Percentiles rank a stretch among this genome's conserved stretches.
phyloP scores from a whole-genome alignment of 148 eudicot genomes.

The Camellia sinensis region DNA sequence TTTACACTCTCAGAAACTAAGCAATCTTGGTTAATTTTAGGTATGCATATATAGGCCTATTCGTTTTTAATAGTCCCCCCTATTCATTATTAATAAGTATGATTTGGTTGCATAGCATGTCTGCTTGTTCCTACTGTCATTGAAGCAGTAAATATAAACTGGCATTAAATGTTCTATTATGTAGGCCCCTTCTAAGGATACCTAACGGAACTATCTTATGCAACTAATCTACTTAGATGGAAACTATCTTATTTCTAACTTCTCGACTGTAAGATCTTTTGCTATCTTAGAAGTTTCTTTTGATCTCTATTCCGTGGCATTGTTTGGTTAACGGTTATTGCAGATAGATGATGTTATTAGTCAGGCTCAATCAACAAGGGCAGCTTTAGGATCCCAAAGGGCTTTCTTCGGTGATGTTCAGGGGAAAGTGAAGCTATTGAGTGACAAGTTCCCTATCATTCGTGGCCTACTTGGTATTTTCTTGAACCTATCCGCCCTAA shows the following conservation, averaged over 20 bases:
- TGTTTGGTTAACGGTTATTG: slow-evolving; percentile 11
- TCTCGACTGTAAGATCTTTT: neutral
- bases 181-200: neutral
- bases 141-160: no score
- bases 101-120: no score
- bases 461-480: slow-evolving; percentile 82
- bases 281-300: neutral
- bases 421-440: slow-evolving; percentile 80
- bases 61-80: neutral
- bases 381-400: slow-evolving; percentile 83
- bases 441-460: slow-evolving; percentile 90
- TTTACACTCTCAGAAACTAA: no score
- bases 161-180: no score
- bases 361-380: slow-evolving; percentile 92
- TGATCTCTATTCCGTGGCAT: neutral
- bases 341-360: slow-evolving; percentile 93
- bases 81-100: no score
- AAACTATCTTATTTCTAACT: neutral
- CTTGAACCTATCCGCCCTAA: neutral
- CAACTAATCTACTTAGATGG: neutral
- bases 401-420: slow-evolving; percentile 84
- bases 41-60: neutral
- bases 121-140: no score
- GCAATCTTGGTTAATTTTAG: neutral
- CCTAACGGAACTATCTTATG: neutral